Percentiles rank a stretch among this genome's conserved stretches.
phyloP scores from a whole-genome alignment of 2,329 filamentous ascomycete genomes.

The Colletotrichum sp. region DNA sequence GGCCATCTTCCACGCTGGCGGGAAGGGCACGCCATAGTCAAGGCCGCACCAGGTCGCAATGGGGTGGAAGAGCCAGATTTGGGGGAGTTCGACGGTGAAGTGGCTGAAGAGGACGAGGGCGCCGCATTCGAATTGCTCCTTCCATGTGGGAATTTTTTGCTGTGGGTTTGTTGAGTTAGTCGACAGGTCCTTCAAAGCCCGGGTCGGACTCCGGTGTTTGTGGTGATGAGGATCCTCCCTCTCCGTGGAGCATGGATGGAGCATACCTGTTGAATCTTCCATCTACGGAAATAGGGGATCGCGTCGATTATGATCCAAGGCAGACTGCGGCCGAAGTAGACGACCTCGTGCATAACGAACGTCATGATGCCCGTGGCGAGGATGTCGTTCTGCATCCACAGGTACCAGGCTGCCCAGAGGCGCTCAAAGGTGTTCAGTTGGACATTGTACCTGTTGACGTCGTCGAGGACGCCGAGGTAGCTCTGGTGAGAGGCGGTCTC shows the following conservation, averaged over 20 bases:
- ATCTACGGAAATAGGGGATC: constrained; percentile 89
- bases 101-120: constrained; percentile 91
- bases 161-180: constrained; percentile 20
- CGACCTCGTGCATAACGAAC: constrained; percentile 89
- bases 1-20: constrained; percentile 81
- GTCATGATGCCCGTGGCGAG: constrained; percentile 98
- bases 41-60: constrained; percentile 93
- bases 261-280: constrained; percentile 89
- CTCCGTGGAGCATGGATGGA: neutral
- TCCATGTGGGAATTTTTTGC: constrained; percentile 85
- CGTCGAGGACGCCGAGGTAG: constrained; percentile 65
- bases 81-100: constrained; percentile 96
- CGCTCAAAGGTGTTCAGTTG: constrained; percentile 86
- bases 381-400: constrained; percentile 97
- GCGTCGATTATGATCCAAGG: constrained; percentile 93
- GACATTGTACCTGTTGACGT: constrained; percentile 76
- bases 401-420: constrained; percentile 95
- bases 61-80: constrained; percentile 99
- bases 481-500: constrained; percentile 53
- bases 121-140: constrained; percentile 94
- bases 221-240: neutral
- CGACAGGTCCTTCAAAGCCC: neutral
- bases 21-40: constrained; percentile 88
- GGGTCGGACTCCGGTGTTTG: neutral
- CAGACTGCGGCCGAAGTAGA: constrained; percentile 92